These are phyloP conservation scores for Corchorus capsularis DNA, from an alignment of 345 rosid species.

Conservation along the genomic window DNA sequence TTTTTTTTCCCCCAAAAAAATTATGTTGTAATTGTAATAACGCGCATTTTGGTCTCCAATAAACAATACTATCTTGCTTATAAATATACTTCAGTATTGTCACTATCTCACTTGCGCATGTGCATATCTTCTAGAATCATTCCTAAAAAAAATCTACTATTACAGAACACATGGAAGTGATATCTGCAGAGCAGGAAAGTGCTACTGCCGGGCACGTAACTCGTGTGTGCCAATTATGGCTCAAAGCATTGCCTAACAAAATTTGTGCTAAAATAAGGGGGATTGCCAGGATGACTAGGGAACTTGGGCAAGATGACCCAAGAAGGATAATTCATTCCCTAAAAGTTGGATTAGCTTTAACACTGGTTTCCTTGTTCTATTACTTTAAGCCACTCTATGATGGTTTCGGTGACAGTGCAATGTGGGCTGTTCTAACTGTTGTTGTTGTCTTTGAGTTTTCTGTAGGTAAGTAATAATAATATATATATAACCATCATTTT, in stretches of 20 bases:
- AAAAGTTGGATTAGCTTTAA: slow-evolving; percentile 46
- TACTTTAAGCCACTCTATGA: slow-evolving; percentile 33
- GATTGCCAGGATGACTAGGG: slow-evolving; percentile 13
- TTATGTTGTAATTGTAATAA: not conserved
- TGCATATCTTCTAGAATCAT: no score
- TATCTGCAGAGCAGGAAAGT: not conserved
- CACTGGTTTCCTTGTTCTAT: slow-evolving; percentile 43
- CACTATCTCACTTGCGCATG: no score
- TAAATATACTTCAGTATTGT: not conserved
- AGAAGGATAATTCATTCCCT: slow-evolving; percentile 42
- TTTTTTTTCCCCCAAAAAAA: no score
- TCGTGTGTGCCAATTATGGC: slow-evolving; percentile 3
- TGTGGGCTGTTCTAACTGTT: slow-evolving; percentile 52
- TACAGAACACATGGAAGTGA: not conserved
- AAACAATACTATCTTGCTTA: not conserved
- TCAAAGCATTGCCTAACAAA: slow-evolving; percentile 15
- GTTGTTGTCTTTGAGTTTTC: slow-evolving; percentile 41
- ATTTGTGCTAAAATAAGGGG: not conserved
- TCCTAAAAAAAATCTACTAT: no score
- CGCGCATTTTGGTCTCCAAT: not conserved
- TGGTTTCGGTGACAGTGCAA: slow-evolving; percentile 29
- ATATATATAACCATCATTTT: not conserved
- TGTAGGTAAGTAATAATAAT: slow-evolving; percentile 31
- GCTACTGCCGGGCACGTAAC: not conserved
- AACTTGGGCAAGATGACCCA: slow-evolving; percentile 44